These are phyloP conservation scores for Raffaelea albimanens DNA, from an alignment of 2,329 filamentous ascomycete species.

Conservation along the genomic window DNA sequence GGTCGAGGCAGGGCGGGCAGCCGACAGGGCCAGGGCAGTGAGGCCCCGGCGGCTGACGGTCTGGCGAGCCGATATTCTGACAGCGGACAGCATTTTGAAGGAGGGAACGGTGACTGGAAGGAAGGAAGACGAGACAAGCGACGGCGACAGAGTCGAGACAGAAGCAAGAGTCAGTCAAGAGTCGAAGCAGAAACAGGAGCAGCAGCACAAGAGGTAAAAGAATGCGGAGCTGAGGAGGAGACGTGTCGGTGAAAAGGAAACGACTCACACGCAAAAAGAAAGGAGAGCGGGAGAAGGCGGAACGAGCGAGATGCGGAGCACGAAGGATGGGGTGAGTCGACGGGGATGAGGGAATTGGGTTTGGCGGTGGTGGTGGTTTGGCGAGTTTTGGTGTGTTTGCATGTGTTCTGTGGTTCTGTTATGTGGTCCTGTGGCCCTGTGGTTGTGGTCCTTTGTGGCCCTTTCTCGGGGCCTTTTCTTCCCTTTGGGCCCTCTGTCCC, in stretches of 20 bases:
- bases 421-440: not conserved
- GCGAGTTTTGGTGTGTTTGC: not conserved
- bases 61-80: conserved; percentile 44
- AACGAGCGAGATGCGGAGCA: not conserved
- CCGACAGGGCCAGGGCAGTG: conserved; percentile 29
- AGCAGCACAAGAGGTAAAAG: not conserved
- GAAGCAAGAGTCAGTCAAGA: not conserved
- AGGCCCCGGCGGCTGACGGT: conserved; percentile 27
- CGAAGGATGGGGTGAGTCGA: not conserved
- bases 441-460: not conserved
- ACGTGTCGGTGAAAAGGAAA: not conserved
- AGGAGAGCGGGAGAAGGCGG: not conserved
- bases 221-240: not conserved
- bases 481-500: too few relatives aligned
- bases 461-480: too few relatives aligned
- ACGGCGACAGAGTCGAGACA: not conserved
- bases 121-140: not conserved
- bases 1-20: conserved; percentile 57
- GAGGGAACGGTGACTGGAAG: not conserved
- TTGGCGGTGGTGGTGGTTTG: too few relatives aligned
- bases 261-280: not conserved
- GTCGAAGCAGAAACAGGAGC: not conserved
- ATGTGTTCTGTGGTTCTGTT: not conserved
- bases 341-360: too few relatives aligned
- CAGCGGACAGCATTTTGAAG: conserved; percentile 45